Evolutionary conservation across 2,329 filamentous ascomycete species (phyloP).

Genomic region (Onygenales sp.): DNA sequence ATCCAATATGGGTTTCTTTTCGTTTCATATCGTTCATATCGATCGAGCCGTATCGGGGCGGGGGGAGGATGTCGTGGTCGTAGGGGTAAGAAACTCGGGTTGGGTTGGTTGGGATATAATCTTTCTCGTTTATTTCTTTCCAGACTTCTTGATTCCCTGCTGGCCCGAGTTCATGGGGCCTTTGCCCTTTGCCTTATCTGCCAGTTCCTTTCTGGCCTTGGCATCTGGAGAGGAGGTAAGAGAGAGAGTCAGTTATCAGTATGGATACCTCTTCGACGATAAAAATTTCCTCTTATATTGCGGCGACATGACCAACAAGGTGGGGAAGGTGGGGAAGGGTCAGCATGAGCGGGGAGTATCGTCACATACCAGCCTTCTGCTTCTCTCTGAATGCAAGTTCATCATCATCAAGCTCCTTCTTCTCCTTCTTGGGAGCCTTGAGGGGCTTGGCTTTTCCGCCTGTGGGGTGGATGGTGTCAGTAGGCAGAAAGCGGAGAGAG

Average conservation of each 20-base stretch:
- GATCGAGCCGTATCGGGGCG: no score
- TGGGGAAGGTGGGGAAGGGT: not conserved
- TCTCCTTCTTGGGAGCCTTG: slow-evolving; percentile 81
- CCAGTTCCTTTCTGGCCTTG: slow-evolving; percentile 75
- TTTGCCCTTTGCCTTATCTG: slow-evolving; percentile 74
- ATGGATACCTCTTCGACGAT: not conserved
- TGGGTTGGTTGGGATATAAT: no score
- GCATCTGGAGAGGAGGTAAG: slow-evolving; percentile 47
- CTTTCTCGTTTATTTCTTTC: slow-evolving; percentile 66
- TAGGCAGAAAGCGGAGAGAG: not conserved
- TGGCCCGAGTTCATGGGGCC: slow-evolving; percentile 75
- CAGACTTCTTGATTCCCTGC: slow-evolving; percentile 95
- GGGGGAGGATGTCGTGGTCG: no score
- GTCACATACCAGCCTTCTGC: slow-evolving; percentile 65
- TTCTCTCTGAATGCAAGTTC: slow-evolving; percentile 75
- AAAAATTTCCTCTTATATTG: no score
- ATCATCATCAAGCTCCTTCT: slow-evolving; percentile 77
- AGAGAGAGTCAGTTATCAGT: not conserved
- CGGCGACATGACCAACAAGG: not conserved
- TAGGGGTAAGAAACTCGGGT: no score
- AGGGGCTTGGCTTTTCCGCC: slow-evolving; percentile 76
- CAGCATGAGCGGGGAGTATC: not conserved
- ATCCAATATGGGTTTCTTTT: no score
- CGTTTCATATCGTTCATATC: no score
- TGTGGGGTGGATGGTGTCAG: slow-evolving; percentile 24